A percentile compares a stretch with the other conserved stretches of the same genome.
phyloP scores from a whole-genome alignment of 2,329 filamentous ascomycete genomes.

The Dactylellina leptospora region DNA sequence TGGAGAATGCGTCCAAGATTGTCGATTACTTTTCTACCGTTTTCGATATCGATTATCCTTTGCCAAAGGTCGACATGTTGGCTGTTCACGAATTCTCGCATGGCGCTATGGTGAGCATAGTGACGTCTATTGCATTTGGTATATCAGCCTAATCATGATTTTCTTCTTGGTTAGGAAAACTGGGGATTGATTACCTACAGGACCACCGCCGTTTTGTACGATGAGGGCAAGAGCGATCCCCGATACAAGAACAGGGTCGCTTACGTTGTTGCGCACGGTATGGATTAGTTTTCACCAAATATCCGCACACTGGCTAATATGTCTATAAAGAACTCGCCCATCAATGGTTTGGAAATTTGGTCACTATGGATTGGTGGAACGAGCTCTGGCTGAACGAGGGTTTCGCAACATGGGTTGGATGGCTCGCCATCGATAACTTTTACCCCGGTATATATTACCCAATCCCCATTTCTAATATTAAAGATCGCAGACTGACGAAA shows the following conservation, averaged over 20 bases:
- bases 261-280: constrained; percentile 90
- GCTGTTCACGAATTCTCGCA: constrained; percentile 84
- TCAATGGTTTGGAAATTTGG: constrained; percentile 94
- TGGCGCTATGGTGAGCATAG: constrained; percentile 55
- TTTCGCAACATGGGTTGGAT: constrained; percentile 98
- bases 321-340: constrained; percentile 76
- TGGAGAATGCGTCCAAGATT: constrained; percentile 89
- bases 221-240: constrained; percentile 88
- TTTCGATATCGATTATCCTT: constrained; percentile 89
- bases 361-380: constrained; percentile 97
- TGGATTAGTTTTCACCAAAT: background rate
- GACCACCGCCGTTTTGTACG: constrained; percentile 94
- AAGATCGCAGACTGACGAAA: constrained; percentile 14
- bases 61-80: constrained; percentile 89
- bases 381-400: constrained; percentile 95
- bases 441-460: constrained; percentile 70
- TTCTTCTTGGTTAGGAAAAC: constrained; percentile 83
- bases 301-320: constrained; percentile 52
- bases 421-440: constrained; percentile 88
- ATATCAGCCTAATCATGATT: constrained; percentile 59
- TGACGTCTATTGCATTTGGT: background rate
- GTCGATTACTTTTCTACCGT: constrained; percentile 96
- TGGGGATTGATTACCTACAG: constrained; percentile 97
- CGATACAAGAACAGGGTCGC: constrained; percentile 92
- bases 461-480: background rate